These are phyloP conservation scores for Neodidymelliopsis sp. DNA, from an alignment of 2,329 filamentous ascomycete genomes.

Conservation along the genomic window DNA sequence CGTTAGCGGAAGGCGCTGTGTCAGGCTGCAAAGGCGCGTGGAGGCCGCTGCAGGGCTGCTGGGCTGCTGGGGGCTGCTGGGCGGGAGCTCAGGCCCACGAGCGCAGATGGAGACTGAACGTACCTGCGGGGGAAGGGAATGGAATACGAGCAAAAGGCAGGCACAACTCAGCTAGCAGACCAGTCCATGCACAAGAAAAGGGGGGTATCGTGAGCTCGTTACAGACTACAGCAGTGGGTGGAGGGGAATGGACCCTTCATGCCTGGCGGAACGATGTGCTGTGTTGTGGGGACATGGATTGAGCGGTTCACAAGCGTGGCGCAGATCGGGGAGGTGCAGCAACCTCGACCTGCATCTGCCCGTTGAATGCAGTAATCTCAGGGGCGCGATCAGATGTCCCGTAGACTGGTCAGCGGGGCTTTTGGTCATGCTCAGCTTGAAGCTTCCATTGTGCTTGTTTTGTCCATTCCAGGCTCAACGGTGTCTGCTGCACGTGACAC, in stretches of 20 bases:
- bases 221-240: slow-evolving; percentile 16
- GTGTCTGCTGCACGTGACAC: slow-evolving; percentile 8
- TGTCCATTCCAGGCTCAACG: background rate
- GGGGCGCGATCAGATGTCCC: slow-evolving; percentile 13
- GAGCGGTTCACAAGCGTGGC: slow-evolving; percentile 19
- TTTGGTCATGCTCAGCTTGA: background rate
- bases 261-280: slow-evolving; percentile 13
- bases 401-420: slow-evolving; percentile 8
- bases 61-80: slow-evolving; percentile 4
- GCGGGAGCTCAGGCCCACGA: slow-evolving; percentile 31
- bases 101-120: slow-evolving; percentile 23
- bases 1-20: slow-evolving; percentile 13
- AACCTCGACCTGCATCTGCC: slow-evolving; percentile 12
- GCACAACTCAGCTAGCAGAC: slow-evolving; percentile 16
- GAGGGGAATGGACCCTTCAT: slow-evolving; percentile 19
- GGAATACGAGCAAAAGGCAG: slow-evolving; percentile 22
- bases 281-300: slow-evolving; percentile 16
- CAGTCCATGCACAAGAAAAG: slow-evolving; percentile 18
- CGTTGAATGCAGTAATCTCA: slow-evolving; percentile 11
- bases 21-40: slow-evolving; percentile 18
- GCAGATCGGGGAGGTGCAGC: slow-evolving; percentile 18
- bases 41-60: slow-evolving; percentile 8
- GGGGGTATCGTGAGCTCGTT: slow-evolving; percentile 6
- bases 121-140: slow-evolving; percentile 27
- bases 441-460: background rate